Percentiles rank a stretch among this genome's conserved stretches.
Evolutionary conservation across 306 rosid genomes (phyloP).

Genomic region (Inga laurina): DNA sequence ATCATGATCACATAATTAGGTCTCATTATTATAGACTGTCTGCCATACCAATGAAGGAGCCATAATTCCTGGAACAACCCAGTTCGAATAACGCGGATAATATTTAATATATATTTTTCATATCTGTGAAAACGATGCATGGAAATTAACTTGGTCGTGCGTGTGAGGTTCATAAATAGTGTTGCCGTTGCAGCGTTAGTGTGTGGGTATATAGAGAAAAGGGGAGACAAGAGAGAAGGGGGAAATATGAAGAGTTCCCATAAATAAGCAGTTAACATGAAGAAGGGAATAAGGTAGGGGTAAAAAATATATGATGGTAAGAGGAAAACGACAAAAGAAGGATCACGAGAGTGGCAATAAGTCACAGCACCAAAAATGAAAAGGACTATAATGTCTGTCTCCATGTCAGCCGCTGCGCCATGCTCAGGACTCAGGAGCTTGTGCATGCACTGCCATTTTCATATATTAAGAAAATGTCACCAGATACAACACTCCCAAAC

Average conservation of each 20-base stretch:
- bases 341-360: conserved; percentile 85
- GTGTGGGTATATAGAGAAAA: not conserved
- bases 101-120: not conserved
- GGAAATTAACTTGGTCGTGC: conserved; percentile 10
- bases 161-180: conserved; percentile 28
- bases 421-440: not conserved
- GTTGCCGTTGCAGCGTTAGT: not conserved
- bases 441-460: not conserved
- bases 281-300: conserved; percentile 58
- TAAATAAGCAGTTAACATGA: conserved; percentile 75
- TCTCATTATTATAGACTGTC: not conserved
- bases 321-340: conserved; percentile 62
- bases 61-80: conserved; percentile 28
- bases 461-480: not conserved
- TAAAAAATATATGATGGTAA: conserved; percentile 41
- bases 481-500: not conserved
- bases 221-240: not conserved
- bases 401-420: conserved; percentile 83
- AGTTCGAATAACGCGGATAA: not conserved
- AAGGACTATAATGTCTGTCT: conserved; percentile 75
- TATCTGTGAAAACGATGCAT: conserved; percentile 3
- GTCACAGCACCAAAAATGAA: conserved; percentile 42
- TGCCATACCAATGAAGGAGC: conserved; percentile 31
- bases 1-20: conserved; percentile 34
- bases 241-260: conserved; percentile 44